Base-by-base conservation (phyloP, 441 rosid genomes). In the Eruca vesicaria region DNA sequence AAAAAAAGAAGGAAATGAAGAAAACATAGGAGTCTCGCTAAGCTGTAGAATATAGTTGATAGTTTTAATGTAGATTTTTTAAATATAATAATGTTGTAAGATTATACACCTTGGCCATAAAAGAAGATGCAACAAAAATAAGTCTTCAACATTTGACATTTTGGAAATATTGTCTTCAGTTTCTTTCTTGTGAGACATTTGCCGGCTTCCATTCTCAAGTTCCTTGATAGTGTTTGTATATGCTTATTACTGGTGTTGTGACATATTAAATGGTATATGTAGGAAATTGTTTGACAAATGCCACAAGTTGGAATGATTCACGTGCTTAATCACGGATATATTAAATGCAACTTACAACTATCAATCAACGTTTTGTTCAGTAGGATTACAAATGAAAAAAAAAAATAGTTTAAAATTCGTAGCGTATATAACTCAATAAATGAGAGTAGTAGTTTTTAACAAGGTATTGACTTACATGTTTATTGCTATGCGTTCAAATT, bases 11-110 rank as follows among this genome's bases (percentile, higher is more conserved):
- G 18, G 38, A 57, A 15, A 21, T 29, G 29, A 36, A 36, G 19
- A 72, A 66, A 66, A 69, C 70, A 60, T 70, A 72, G 60, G 50
- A 31, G 73, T 72, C 64, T 38, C 31, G 14, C 70, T 31, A 68
- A 63, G 70, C 55, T 73, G 45, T 72, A 78, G 78, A 53, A 78
- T 72, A 36, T 56, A 59, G 19, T 67, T 72, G 16, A 21, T 72
- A 77, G 7, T 61, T 59, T 58, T 5, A 15, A 10, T 28, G 67
- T 32, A 61, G 15, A 20, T 10, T 16, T 64, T 50, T 66, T 31
- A n/a, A 32, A 69, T 52, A 29, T 68, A 15, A 12, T 12, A 38
- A 20, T 68, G 56, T 32, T 62, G 15, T 18, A 32, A 60, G 43
- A 2, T 53, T 59, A 7, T 23, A 14, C 9, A 45, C 53, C 9